phyloP scores from a whole-genome alignment of 1,284 basidiomycete species.

The Sporisorium sorghi region DNA sequence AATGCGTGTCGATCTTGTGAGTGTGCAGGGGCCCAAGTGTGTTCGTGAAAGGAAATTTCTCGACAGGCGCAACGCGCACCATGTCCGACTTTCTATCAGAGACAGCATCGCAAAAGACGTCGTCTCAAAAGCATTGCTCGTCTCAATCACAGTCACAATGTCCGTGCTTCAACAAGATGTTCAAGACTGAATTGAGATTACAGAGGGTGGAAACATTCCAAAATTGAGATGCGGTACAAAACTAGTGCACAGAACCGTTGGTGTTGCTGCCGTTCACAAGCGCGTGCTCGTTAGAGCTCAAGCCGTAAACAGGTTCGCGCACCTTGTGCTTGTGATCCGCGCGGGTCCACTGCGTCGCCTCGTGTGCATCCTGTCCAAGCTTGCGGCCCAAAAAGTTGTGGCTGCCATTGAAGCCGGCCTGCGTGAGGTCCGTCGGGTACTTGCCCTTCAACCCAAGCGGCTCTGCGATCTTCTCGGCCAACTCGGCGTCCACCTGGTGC shows the following conservation, averaged over 20 bases:
- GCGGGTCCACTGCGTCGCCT: slow-evolving; percentile 8
- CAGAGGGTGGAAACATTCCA: neutral
- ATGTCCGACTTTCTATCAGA: too few relatives aligned
- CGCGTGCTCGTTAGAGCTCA: slow-evolving; percentile 20
- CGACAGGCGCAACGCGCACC: too few relatives aligned
- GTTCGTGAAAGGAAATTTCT: too few relatives aligned
- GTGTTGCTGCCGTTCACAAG: slow-evolving; percentile 19
- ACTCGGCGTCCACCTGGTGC: slow-evolving; percentile 51
- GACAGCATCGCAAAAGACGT: too few relatives aligned
- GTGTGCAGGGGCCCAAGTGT: too few relatives aligned
- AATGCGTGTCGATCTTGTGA: too few relatives aligned
- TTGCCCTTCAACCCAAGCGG: slow-evolving; percentile 41
- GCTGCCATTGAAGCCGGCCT: slow-evolving; percentile 49
- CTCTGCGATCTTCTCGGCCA: slow-evolving; percentile 52
- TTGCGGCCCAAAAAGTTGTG: slow-evolving; percentile 53
- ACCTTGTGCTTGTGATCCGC: slow-evolving; percentile 24
- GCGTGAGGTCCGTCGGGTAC: slow-evolving; percentile 47
- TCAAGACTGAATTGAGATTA: neutral
- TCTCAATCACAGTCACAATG: neutral
- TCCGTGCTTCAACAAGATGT: too few relatives aligned
- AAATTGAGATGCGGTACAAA: neutral
- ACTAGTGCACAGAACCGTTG: slow-evolving; percentile 13
- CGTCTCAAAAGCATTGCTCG: too few relatives aligned
- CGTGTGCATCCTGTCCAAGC: slow-evolving; percentile 16
- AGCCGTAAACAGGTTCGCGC: slow-evolving; percentile 28